Base-by-base conservation (phyloP, 805 yeast genomes). In the Brettanomyces custersianus region DNA sequence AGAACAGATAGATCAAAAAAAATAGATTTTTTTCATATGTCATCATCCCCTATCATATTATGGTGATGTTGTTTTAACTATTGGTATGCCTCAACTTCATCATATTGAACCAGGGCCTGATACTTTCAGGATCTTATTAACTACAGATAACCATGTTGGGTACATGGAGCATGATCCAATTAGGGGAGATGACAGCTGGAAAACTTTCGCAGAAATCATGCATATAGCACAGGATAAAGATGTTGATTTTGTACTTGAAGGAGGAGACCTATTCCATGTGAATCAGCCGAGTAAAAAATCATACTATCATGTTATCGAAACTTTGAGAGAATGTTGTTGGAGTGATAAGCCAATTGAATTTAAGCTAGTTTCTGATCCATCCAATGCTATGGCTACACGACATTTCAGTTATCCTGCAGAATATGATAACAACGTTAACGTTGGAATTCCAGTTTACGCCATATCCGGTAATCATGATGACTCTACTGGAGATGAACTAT, bases 391-490 rank as follows among this genome's bases (percentile, higher is more conserved):
- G 43, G 77, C 72, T 33, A 77, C 74, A 38, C 46, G 52, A 27
- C 80, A 82, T 13, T 67, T 81, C 45, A 72, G 77, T 34, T 70
- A 73, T 37, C 82, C 88, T 20, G 87, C 87, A 51, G 94, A 84
- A 54, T 92, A 85, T 51, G 97, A 92, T 55, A 86, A 90, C 2
- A 86, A 92, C 55, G 59, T 85, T 41, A 92, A 92, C 56, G 79
- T 92, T 3, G 77, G 94, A 0, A 71, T 88, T 12, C 98, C 98
- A 0, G 72, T 92, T 7, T 86, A 92, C 64, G 90, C 88, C 5
- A 90, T 92, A 4, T 77, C 90, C 31, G 98, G 98, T 3, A 92
- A 92, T 50, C 98, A 92, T 55, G 98, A 92, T 57, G 97, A 92
- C 58, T 85, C 95, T 3, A 83, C 95, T 0, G 97, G 97, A 1